Evolutionary conservation across 2,329 filamentous ascomycete species (phyloP).

Genomic region (Fusarium liriodendri): DNA sequence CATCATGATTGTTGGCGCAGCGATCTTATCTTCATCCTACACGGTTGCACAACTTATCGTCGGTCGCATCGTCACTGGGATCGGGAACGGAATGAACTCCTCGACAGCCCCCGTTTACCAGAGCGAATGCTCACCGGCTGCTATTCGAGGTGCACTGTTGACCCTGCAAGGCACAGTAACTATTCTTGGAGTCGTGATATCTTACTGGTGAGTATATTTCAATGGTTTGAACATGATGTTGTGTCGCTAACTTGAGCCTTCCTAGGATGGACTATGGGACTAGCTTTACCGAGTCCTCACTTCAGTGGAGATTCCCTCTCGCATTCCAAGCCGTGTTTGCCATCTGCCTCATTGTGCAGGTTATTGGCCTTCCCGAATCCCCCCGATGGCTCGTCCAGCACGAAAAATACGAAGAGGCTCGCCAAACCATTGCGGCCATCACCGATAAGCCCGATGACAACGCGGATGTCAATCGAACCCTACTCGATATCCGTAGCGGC

Average conservation of each 20-base stretch:
- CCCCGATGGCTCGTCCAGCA: not conserved
- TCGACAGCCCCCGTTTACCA: constrained; percentile 37
- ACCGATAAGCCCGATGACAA: not conserved
- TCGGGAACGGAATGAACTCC: constrained; percentile 59
- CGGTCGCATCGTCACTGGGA: constrained; percentile 54
- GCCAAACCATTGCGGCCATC: not conserved
- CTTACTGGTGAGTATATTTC: not conserved
- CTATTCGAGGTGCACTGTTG: not conserved
- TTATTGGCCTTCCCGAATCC: not conserved
- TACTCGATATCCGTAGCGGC: not conserved
- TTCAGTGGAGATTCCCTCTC: not conserved
- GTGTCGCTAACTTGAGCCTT: no score
- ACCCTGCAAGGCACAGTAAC: not conserved
- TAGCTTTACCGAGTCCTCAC: not conserved
- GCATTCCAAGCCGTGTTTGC: not conserved
- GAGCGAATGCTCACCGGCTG: constrained; percentile 11
- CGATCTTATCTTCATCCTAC: constrained; percentile 52
- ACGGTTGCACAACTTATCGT: constrained; percentile 53
- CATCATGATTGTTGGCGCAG: constrained; percentile 52
- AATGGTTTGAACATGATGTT: not conserved
- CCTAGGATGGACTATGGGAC: not conserved
- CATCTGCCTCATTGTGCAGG: not conserved
- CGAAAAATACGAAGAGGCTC: not conserved
- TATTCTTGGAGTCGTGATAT: not conserved
- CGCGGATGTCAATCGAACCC: not conserved